phyloP scores from a whole-genome alignment of 1,284 basidiomycete genomes.

The Agaricales sp. region DNA sequence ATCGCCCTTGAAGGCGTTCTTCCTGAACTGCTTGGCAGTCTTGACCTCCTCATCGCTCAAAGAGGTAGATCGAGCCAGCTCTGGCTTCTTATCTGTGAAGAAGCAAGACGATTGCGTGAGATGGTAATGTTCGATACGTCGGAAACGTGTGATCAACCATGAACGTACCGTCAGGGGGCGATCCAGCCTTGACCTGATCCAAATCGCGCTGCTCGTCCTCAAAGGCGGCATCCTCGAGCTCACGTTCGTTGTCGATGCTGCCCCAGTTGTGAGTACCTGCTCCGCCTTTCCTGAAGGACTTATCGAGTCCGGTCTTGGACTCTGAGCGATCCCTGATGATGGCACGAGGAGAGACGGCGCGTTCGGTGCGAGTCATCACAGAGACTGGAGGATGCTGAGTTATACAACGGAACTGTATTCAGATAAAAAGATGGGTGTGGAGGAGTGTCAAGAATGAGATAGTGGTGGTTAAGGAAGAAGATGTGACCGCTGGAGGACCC shows the following conservation, averaged over 20 bases:
- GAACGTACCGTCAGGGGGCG: constrained; percentile 9
- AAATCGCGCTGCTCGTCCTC: constrained; percentile 38
- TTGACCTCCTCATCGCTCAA: constrained; percentile 59
- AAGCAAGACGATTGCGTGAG: constrained; percentile 6
- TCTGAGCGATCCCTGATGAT: constrained; percentile 69
- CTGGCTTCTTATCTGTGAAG: background rate
- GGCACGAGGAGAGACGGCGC: constrained; percentile 65
- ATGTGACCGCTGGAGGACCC: background rate
- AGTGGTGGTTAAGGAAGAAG: constrained; percentile 3
- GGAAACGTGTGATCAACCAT: background rate
- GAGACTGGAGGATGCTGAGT: constrained; percentile 6
- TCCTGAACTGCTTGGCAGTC: constrained; percentile 53
- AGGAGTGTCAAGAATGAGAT: background rate
- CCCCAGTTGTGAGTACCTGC: constrained; percentile 83
- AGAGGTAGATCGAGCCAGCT: constrained; percentile 16
- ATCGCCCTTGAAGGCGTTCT: constrained; percentile 50
- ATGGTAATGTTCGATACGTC: background rate
- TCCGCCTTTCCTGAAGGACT: constrained; percentile 68
- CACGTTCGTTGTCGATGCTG: constrained; percentile 49
- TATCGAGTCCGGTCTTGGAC: constrained; percentile 68
- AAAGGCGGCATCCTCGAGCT: constrained; percentile 42
- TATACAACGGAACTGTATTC: constrained; percentile 1
- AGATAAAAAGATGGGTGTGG: constrained; percentile 2
- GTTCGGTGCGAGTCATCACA: constrained; percentile 69
- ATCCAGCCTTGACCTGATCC: constrained; percentile 20